These are phyloP conservation scores for Hypoxylon sp. DNA, from an alignment of 2,329 filamentous ascomycete species.

Conservation along the genomic window DNA sequence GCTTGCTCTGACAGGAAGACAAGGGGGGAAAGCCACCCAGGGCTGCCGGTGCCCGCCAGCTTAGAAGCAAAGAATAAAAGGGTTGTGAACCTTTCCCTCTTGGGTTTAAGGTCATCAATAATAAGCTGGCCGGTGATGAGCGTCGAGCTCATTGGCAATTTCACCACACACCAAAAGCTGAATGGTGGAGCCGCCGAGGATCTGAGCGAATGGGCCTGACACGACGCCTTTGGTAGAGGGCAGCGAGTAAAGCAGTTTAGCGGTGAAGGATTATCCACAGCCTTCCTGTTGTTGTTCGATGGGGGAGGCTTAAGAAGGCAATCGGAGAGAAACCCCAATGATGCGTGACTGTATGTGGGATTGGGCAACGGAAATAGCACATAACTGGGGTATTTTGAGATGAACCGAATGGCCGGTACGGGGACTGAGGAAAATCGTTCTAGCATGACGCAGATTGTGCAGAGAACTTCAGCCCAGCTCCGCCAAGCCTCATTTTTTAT, in stretches of 20 bases:
- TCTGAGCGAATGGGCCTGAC: constrained; percentile 49
- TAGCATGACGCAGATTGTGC: constrained; percentile 53
- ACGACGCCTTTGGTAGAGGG: constrained; percentile 48
- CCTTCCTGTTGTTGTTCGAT: constrained; percentile 33
- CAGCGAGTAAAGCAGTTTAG: constrained; percentile 44
- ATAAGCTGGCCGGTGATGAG: constrained; percentile 49
- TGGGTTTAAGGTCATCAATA: constrained; percentile 49
- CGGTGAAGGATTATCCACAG: constrained; percentile 54
- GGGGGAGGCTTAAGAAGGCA: constrained; percentile 37
- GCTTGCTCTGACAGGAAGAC: constrained; percentile 46
- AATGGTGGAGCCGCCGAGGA: constrained; percentile 52
- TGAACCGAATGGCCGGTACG: constrained; percentile 51
- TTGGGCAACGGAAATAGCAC: constrained; percentile 48
- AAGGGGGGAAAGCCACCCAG: constrained; percentile 38
- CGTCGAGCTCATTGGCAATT: constrained; percentile 46
- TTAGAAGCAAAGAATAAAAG: constrained; percentile 45
- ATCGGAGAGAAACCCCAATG: constrained; percentile 36
- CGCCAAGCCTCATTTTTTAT: constrained; percentile 48
- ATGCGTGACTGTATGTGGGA: constrained; percentile 43
- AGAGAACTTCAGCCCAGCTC: constrained; percentile 44
- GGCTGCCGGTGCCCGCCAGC: constrained; percentile 40
- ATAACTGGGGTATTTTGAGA: constrained; percentile 46
- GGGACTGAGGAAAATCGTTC: constrained; percentile 32
- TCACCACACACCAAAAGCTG: constrained; percentile 50
- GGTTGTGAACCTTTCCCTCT: constrained; percentile 47